Base-by-base conservation (phyloP, 2,329 filamentous ascomycete genomes). In the Penicillium sp. region DNA sequence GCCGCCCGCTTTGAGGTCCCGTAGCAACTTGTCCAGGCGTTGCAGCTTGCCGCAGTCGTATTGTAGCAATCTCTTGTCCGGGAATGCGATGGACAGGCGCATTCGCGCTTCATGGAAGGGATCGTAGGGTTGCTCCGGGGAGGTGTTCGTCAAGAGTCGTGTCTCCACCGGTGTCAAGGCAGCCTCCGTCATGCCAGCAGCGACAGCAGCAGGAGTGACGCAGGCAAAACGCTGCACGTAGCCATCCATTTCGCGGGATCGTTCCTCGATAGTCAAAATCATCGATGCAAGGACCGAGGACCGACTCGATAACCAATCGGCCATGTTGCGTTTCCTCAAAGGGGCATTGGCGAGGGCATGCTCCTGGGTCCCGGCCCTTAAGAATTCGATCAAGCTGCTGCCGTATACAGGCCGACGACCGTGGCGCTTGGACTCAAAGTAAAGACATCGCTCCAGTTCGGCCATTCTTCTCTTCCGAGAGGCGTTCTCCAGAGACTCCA, bases 11-110 rank as follows among this genome's bases (percentile, higher is more conserved):
- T 97, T 91, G 6, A 98, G 79, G 54, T 87, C 85, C 8, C 93
- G 87, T 12, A 98, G 79, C 1, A 98, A 79, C 53, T 85, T 85
- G 63, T 95, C 93, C 13, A 98, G 80, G 15, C 87, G 84, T 64
- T 98, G 93, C 3, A 98, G 81, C 70, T 98, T 98, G 60, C 93
- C 93, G 64, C 93, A 97, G 70, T 98, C 93, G 68, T 95, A 98
- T 67, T 98, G 92, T 0, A 98, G 76, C n/a, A 98, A 81, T 31
- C 93, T 82, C 67, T 91, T 95, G 68, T 98, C 93, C 0, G 95
- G 93, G 66, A 98, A 98, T 39, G 95, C 93, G 53, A 98, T 96
- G 3, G 89, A 95, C 13, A 95, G 78, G 20, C 90, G 86, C 80
- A 95, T 93, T 15, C 92, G 88, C 12, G 92, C 83, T 70, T 95